Percentiles rank a stretch among this genome's conserved stretches.
These are phyloP conservation scores for Leishmania martiniquensis DNA, from an alignment of 208 protist genomes.

Conservation along the genomic window DNA sequence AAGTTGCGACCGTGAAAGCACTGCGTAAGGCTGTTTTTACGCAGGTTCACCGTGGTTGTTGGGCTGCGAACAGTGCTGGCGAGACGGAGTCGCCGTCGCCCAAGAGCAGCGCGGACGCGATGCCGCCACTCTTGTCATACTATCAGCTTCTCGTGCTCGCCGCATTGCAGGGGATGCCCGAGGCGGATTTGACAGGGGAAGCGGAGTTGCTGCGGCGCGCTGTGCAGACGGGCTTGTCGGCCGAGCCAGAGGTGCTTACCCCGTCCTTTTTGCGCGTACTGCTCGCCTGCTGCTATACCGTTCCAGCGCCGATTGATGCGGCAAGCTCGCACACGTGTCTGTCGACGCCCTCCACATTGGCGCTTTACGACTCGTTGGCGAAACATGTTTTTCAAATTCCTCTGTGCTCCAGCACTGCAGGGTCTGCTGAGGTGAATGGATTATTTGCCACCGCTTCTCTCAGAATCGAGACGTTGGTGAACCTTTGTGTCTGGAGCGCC, in stretches of 20 bases:
- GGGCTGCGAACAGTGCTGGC: background rate
- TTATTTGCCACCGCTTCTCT: slow-evolving; percentile 24
- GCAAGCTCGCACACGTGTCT: slow-evolving; percentile 32
- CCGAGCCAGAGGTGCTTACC: slow-evolving; percentile 23
- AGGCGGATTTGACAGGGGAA: slow-evolving; percentile 56
- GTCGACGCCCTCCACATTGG: slow-evolving; percentile 42
- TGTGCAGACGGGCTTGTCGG: slow-evolving; percentile 44
- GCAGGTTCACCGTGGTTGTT: slow-evolving; percentile 13
- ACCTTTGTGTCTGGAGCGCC: slow-evolving; percentile 32
- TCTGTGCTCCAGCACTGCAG: slow-evolving; percentile 15
- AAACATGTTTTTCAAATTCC: slow-evolving; percentile 53
- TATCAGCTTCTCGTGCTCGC: slow-evolving; percentile 68
- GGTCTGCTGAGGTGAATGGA: slow-evolving; percentile 18
- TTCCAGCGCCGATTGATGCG: slow-evolving; percentile 25
- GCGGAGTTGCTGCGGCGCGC: slow-evolving; percentile 55
- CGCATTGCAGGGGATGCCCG: slow-evolving; percentile 72
- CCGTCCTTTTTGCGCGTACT: slow-evolving; percentile 61
- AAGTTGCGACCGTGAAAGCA: slow-evolving; percentile 3
- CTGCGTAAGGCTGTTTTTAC: slow-evolving; percentile 11
- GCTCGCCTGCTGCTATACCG: slow-evolving; percentile 62
- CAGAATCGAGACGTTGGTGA: slow-evolving; percentile 17
- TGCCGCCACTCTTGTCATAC: slow-evolving; percentile 50
- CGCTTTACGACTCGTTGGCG: slow-evolving; percentile 52
- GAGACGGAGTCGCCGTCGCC: too few species aligned
- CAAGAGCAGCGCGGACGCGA: background rate